These are phyloP conservation scores for Collybiopsis confluens DNA, from an alignment of 768 basidiomycete genomes.

Conservation along the genomic window DNA sequence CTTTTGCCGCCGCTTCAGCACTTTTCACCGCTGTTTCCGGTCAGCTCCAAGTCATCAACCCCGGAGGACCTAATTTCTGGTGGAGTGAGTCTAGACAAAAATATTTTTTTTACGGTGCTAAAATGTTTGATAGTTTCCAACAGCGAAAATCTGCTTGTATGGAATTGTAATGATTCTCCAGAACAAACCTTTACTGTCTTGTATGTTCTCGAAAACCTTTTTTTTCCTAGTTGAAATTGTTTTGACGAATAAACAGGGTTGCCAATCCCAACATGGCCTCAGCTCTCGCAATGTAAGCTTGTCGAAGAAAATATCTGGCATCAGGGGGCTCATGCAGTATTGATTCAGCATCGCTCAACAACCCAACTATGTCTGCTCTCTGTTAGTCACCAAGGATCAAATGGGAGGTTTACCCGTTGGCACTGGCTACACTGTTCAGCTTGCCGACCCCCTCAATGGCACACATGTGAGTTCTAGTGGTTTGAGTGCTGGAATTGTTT, in stretches of 20 bases:
- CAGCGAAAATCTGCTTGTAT: conserved; percentile 53
- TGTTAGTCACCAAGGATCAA: conserved; percentile 43
- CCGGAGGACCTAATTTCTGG: not conserved
- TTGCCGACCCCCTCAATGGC: conserved; percentile 47
- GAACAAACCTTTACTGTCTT: conserved; percentile 42
- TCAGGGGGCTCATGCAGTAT: not conserved
- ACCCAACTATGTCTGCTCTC: conserved; percentile 57
- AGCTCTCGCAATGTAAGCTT: conserved; percentile 32
- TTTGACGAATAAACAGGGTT: conserved; percentile 11
- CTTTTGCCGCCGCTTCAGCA: not conserved
- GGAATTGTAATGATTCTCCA: conserved; percentile 46
- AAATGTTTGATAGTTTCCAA: conserved; percentile 40
- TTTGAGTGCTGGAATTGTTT: too few relatives aligned
- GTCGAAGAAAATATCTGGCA: too few relatives aligned
- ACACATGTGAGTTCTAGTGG: conserved; percentile 42
- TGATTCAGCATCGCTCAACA: conserved; percentile 42
- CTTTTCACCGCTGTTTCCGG: conserved; percentile 1
- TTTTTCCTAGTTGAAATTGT: not conserved
- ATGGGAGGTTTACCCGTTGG: conserved; percentile 32
- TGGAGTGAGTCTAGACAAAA: conserved; percentile 8
- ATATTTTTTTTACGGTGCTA: not conserved
- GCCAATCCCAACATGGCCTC: conserved; percentile 39
- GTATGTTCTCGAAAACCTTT: conserved; percentile 30
- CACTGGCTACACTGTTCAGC: conserved; percentile 43
- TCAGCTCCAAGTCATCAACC: conserved; percentile 1